Evolutionary conservation across 108 stramenopile species (phyloP), one percentile per base, ranked within the genome.

Genomic region (Ochromonas danica): DNA sequence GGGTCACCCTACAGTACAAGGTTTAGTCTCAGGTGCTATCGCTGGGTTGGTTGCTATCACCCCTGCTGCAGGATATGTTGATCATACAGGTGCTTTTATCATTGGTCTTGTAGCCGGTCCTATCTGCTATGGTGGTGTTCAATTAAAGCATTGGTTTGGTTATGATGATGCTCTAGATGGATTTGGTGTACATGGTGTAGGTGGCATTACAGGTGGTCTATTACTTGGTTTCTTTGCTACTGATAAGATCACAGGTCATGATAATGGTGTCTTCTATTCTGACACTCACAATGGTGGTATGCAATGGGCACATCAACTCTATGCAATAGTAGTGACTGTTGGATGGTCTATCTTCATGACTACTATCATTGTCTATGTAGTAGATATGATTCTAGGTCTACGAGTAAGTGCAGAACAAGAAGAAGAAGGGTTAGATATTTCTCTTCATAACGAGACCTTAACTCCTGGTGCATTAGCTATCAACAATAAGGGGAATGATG

Each of bases 61-160:
- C 3, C 72, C 72, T 74, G 72, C 72, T 41, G 72, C 72, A 2
- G 72, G 72, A 36, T 74, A 51, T 43, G 72, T 74, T 3, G 45
- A 36, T 36, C 35, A 33, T 31, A 36, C 60, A 2, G 72, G 72
- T 31, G 33, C 72, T 3, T 31, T 36, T 36, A 43, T 74, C 3
- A 74, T 74, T 31, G 72, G 72, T 31, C 6, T 74, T 2, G 72
- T 74, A 1, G 1, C 3, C 45, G 41, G 35, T 43, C 35, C 1
- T 43, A 10, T 14, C 3, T 74, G 72, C 14, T 42, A 42, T 31
- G 45, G 31, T 39, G 72, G 35, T 1, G 72, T 74, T 1, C 1
- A 6, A 31, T 31, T 74, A 2, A 74, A 74, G 45, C 42, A 74
- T 31, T 10, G 45, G 3, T 31, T 36, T 31, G 72, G 45, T 2